Conservation (phyloP, 306 rosid genomes). For the Betula pendula region DNA sequence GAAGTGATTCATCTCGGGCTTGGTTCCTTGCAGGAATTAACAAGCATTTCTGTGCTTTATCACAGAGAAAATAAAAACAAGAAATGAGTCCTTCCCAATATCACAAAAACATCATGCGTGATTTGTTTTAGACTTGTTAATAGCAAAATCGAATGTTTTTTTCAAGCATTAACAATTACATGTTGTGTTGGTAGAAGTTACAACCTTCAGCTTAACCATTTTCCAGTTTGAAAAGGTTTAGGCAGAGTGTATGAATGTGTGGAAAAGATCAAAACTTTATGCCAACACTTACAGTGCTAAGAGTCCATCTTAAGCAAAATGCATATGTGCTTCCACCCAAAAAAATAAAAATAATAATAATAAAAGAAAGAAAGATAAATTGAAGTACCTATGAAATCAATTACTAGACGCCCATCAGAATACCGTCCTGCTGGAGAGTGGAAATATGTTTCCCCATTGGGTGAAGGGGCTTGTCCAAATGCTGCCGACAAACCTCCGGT, state of each 20-base stretch:
- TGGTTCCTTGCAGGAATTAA: no score
- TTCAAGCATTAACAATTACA: background rate
- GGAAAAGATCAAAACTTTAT: background rate
- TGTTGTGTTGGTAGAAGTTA: no score
- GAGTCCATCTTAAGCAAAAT: background rate
- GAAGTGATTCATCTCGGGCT: no score
- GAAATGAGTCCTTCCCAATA: background rate
- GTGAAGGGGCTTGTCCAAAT: constrained; percentile 58
- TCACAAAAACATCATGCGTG: background rate
- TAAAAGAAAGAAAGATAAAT: no score
- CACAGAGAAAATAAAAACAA: background rate
- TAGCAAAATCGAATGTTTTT: background rate
- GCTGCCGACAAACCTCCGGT: constrained; percentile 59
- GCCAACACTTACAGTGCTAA: background rate
- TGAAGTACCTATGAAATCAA: constrained; percentile 58
- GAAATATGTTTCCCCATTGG: constrained; percentile 58
- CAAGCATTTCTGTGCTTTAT: no score
- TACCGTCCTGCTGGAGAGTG: constrained; percentile 66
- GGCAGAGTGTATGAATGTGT: background rate
- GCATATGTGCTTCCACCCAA: background rate
- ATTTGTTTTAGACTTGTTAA: background rate
- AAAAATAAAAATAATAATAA: no score
- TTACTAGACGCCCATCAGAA: constrained; percentile 62
- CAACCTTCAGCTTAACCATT: background rate
- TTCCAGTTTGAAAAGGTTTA: background rate